phyloP scores from a whole-genome alignment of 2,329 filamentous ascomycete genomes.

The Botryotinia convoluta region DNA sequence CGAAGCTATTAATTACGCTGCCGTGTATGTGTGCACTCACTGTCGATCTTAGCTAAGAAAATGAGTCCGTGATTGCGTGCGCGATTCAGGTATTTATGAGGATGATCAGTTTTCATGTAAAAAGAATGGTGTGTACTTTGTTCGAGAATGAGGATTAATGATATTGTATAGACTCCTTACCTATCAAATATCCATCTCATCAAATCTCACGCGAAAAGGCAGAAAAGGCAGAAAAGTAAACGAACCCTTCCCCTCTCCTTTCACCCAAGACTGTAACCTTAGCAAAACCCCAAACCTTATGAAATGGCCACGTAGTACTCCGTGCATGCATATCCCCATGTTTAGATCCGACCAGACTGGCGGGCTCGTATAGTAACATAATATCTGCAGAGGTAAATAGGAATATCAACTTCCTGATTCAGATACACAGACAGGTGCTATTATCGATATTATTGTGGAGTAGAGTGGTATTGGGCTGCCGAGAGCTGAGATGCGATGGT shows the following conservation, averaged over 20 bases:
- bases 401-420: neutral
- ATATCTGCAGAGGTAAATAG: neutral
- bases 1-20: too few species aligned
- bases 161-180: too few species aligned
- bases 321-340: neutral
- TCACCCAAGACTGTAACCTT: neutral
- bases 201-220: too few species aligned
- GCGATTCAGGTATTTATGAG: too few species aligned
- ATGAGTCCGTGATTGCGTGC: too few species aligned
- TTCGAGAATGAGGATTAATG: too few species aligned
- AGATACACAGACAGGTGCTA: neutral
- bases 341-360: neutral
- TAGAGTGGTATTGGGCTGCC: neutral
- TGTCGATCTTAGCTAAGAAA: too few species aligned
- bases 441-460: neutral
- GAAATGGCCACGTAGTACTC: neutral
- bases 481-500: neutral
- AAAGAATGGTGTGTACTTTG: too few species aligned
- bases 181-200: too few species aligned
- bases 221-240: neutral
- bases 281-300: neutral
- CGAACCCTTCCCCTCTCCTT: neutral
- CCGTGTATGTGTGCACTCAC: too few species aligned
- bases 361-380: neutral
- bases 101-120: too few species aligned